Evolutionary conservation across 805 yeast genomes (phyloP).

Genomic region (Hanseniaspora nectarophila): DNA sequence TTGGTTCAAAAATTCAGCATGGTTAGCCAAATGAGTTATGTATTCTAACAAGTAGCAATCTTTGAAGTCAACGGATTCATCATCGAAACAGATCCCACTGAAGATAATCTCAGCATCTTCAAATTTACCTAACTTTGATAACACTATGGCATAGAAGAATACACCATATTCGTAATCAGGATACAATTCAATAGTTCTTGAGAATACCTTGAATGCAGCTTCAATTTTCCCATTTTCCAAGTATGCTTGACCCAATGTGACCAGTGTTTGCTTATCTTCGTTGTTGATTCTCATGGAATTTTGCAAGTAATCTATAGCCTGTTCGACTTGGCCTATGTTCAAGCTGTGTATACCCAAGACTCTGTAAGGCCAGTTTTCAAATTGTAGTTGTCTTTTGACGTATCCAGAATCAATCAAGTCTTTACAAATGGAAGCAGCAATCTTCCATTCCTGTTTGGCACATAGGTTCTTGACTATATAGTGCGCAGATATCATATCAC

Average conservation of each 20-base stretch:
- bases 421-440: constrained; percentile 62
- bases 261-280: constrained; percentile 70
- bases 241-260: constrained; percentile 95
- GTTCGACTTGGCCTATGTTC: constrained; percentile 56
- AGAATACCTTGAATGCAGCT: constrained; percentile 75
- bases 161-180: constrained; percentile 48
- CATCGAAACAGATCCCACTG: constrained; percentile 29
- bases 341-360: constrained; percentile 70
- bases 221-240: constrained; percentile 70
- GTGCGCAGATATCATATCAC: constrained; percentile 63
- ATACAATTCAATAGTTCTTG: constrained; percentile 46
- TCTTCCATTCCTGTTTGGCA: constrained; percentile 61
- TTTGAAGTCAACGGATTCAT: constrained; percentile 9
- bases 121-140: constrained; percentile 53
- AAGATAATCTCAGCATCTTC: constrained; percentile 46
- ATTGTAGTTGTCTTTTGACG: constrained; percentile 39
- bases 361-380: constrained; percentile 73
- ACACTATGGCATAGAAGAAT: constrained; percentile 56
- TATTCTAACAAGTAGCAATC: constrained; percentile 12
- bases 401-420: constrained; percentile 54
- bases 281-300: constrained; percentile 61
- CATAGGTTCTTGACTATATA: constrained; percentile 63
- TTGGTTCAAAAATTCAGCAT: constrained; percentile 39
- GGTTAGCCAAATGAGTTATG: constrained; percentile 34
- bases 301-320: constrained; percentile 84